Evolutionary conservation across 2,329 filamentous ascomycete genomes (phyloP), one percentile per base, ranked within the genome.

Genomic region (Monosporascus sp.): DNA sequence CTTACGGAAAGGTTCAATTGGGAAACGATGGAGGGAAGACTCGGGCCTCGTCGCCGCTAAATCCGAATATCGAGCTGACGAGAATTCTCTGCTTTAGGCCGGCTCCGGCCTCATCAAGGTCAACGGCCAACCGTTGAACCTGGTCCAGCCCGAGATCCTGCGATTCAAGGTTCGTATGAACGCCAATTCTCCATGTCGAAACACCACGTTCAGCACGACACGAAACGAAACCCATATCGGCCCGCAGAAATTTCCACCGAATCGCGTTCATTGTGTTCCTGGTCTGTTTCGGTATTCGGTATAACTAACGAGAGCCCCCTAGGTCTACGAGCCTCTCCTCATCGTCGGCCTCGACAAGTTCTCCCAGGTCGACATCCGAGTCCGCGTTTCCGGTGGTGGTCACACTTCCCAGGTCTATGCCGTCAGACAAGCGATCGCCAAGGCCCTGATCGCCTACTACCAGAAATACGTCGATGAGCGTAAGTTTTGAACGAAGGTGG

Each of bases 401-500:
- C 93, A 97, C 84, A 92, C 89, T 64, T 96, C 90, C 58, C 92
- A 97, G 79, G 84, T 96, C 79, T 97, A 97, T 80, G 94, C 94
- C 75, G 90, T 97, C 83, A 91, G 94, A 70, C 94, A 99, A 83
- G 93, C 94, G 70, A 97, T 99, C 74, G 87, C 92, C 82, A 99
- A 97, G 87, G 88, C 88, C 70, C 90, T 96, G 75, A 87, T 96
- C 72, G 88, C 91, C 78, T 97, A 97, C 88, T 97, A 97, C 89
- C 93, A 97, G 83, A 97, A 99, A 85, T 99, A 87, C 82, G 90
- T 97, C 79, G 94, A 99, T 75, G 94, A 99, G 89, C 92, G 43
- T 46, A 46, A 46, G 43, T 46, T 43, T 14, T 43, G 18, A 11
- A 8, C 18, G 39, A 43, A 14, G 39, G 39, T 24, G 39, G 18